Percentiles rank a stretch among this genome's conserved stretches.
Evolutionary conservation across 768 basidiomycete species (phyloP).

Genomic region (Mycena haematopus): DNA sequence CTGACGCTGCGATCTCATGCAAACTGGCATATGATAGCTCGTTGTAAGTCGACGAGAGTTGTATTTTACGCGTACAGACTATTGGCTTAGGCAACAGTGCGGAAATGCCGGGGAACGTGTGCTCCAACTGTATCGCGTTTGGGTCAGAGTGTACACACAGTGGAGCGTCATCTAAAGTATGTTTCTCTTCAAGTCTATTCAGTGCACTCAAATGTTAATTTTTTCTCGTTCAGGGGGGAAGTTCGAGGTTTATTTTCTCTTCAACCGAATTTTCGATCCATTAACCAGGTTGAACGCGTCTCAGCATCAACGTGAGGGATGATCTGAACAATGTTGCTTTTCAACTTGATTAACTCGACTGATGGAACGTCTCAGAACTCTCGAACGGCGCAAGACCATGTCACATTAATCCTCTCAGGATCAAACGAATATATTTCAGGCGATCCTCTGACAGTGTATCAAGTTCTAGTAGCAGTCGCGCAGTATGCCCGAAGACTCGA

Average conservation of each 20-base stretch:
- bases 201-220: not conserved
- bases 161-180: constrained; percentile 35
- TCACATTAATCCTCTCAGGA: constrained; percentile 29
- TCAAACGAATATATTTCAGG: constrained; percentile 32
- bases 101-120: constrained; percentile 45
- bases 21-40: constrained; percentile 41
- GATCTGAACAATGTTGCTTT: not conserved
- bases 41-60: constrained; percentile 46
- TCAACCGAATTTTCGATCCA: not conserved
- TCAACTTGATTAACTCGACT: not conserved
- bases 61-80: not conserved
- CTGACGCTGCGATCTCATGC: no score
- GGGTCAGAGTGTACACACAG: constrained; percentile 46
- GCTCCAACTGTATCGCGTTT: constrained; percentile 49
- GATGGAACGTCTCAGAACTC: not conserved
- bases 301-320: not conserved
- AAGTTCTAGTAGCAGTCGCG: constrained; percentile 21
- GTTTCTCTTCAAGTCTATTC: not conserved
- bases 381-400: constrained; percentile 18
- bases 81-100: constrained; percentile 47
- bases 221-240: not conserved
- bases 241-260: constrained; percentile 11
- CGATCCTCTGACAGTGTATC: constrained; percentile 9
- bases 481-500: constrained; percentile 24
- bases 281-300: not conserved